Base-by-base conservation (phyloP, 176 grass and related monocot genomes). In the Carex scoparia region DNA sequence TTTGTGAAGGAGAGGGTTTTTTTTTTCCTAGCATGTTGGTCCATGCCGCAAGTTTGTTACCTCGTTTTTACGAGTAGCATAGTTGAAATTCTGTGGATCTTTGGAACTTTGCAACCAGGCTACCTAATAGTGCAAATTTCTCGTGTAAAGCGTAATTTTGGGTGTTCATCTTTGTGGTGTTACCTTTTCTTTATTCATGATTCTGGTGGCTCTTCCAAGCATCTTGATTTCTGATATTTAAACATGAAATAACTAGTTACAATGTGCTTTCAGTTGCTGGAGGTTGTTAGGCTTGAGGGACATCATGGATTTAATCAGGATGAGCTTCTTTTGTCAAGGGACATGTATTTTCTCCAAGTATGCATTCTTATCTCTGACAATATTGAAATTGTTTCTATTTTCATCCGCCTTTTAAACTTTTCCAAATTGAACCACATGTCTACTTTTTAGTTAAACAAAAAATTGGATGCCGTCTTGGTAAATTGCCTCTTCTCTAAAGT, bases 301-400 rank as follows among this genome's bases (percentile, higher is more conserved):
- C 91, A 95, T 79, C 93, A 95, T 79, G 92, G 93, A 31, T 91
- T 99, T 48, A 94, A 88, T 83, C 96, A 95, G 84, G 96, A 99
- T 84, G 96, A 99, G 84, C 86, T 93, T 44, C 88, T 98, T 90
- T 85, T 99, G 61, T 89, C 97, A 62, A 89, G 93, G 74, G 97
- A 99, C 59, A 92, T 99, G 88, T 96, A 94, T 79, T 87, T 99
- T 71, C 87, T 99, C 18, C 97, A 99, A 92, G 97, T 94, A 86
- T 75, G 33, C 32, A 58, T 85, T 84, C 3, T 35, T 2, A 66
- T 48, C 13, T 61, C 42, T 13, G 8, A 9, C 35, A 35, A 27
- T 65, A 35, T 7, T 74, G n/a, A 40, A 75, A 7, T 48, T 66
- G 57, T 31, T 66, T 10, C 4, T 27, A 8, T 18, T 15, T 33